Conservation (phyloP, 352 stramenopile genomes). For the Phytophthora sojae region DNA sequence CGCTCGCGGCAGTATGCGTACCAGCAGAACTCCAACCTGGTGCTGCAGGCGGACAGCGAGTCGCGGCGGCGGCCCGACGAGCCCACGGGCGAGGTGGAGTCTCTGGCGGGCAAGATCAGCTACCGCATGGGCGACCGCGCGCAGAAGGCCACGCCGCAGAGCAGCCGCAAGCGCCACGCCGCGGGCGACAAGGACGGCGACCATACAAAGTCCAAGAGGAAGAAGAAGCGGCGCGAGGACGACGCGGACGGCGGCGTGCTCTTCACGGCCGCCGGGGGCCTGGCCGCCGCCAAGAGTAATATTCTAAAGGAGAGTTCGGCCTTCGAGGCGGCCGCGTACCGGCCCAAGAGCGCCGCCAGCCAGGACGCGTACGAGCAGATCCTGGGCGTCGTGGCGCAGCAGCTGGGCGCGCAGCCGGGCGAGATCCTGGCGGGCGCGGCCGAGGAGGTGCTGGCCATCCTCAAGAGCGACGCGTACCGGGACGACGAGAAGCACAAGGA, state of each 20-base stretch:
- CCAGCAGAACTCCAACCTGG: constrained; percentile 94
- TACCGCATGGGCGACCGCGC: constrained; percentile 90
- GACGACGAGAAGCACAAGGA: constrained; percentile 89
- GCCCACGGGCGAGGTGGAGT: constrained; percentile 90
- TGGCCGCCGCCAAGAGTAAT: constrained; percentile 42
- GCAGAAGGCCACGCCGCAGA: constrained; percentile 65
- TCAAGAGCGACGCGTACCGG: constrained; percentile 92
- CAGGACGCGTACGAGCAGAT: constrained; percentile 92
- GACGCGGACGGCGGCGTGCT: constrained; percentile 50
- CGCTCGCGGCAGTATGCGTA: constrained; percentile 94
- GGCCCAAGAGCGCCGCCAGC: constrained; percentile 88
- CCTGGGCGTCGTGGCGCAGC: constrained; percentile 73
- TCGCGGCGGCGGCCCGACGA: constrained; percentile 81
- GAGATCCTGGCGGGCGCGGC: constrained; percentile 92
- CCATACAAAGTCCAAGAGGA: too few species aligned
- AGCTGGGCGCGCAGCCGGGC: constrained; percentile 88
- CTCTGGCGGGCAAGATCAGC: constrained; percentile 72
- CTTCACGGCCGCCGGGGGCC: constrained; percentile 41
- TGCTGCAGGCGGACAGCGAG: constrained; percentile 93
- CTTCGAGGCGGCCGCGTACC: constrained; percentile 87
- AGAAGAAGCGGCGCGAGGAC: constrained; percentile 36
- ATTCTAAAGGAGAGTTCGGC: constrained; percentile 79
- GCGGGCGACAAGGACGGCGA: neutral
- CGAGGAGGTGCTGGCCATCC: constrained; percentile 92
- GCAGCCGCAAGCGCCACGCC: constrained; percentile 45